Base-by-base conservation (phyloP, 2,329 filamentous ascomycete species). In the Arthrobotrys pseudoclavata region DNA sequence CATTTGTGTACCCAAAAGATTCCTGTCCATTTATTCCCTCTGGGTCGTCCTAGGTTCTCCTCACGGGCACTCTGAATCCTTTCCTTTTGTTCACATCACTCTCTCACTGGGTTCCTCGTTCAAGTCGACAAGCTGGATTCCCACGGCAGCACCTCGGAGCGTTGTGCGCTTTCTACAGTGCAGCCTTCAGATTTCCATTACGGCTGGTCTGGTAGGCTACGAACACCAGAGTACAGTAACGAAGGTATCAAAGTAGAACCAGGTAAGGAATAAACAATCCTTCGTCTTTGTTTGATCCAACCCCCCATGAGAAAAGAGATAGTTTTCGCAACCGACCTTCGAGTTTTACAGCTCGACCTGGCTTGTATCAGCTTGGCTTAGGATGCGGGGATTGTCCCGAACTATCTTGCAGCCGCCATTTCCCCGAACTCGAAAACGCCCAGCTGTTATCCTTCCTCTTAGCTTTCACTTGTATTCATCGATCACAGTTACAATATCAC, bases 81-180 rank as follows among this genome's bases (percentile, higher is more conserved):
- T 55, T 48, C 3, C 45, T 26, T 69, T 69, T 40, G 42, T 61
- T 45, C 61, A 18, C 42, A 50, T 42, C 37, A 52, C 22, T 50
- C 40, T 67, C 57, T 50, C 52, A 40, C 53, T 29, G 67, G 61
- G 52, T 71, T 71, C 47, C 61, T 77, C 42, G 7, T 34, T 24
- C 42, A 67, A 47, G 62, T 67, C 74, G 74, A 63, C 74, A 77
- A 77, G 67, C 74, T 77, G 74, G 74, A 77, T 77, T 77, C 74
- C 67, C 74, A 77, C 74, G 74, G 61, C 60, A 60, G 60, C 22
- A 67, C 67, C 67, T 67, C 74, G 62, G 74, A 77, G 74, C 74
- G 74, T 77, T 71, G 67, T 71, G 74, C 74, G 74, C 74, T 77
- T 77, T 77, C 67, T 60, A 69, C 67, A 67, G 60, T 71, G 67